Evolutionary conservation across 345 rosid genomes (phyloP).

Genomic region (Linum lewisii): DNA sequence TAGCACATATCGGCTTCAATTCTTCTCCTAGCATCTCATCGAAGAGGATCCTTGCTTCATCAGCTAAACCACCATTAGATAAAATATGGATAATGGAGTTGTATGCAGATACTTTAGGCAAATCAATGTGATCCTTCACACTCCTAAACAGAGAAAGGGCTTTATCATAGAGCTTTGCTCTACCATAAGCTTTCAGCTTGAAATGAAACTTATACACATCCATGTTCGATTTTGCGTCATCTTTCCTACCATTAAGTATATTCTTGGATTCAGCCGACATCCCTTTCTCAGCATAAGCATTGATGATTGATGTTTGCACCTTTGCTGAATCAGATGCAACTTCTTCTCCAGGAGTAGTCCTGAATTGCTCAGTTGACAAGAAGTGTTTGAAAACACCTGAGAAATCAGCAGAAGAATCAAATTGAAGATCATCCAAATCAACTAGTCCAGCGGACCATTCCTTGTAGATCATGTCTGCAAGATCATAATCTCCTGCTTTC

Average conservation of each 20-base stretch:
- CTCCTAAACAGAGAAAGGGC: too few relatives aligned
- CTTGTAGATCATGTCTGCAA: constrained; percentile 74
- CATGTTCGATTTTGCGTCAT: constrained; percentile 34
- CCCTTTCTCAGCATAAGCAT: constrained; percentile 71
- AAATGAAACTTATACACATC: constrained; percentile 68
- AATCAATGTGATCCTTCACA: too few relatives aligned
- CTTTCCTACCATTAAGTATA: constrained; percentile 47
- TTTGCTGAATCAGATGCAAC: constrained; percentile 36
- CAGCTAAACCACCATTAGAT: too few relatives aligned
- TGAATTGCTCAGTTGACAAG: constrained; percentile 69
- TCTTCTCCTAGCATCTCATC: constrained; percentile 61
- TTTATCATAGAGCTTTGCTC: constrained; percentile 57
- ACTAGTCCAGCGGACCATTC: too few relatives aligned
- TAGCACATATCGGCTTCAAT: constrained; percentile 49
- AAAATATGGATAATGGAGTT: too few relatives aligned
- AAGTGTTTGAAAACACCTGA: constrained; percentile 67
- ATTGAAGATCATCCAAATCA: too few relatives aligned
- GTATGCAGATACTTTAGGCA: too few relatives aligned
- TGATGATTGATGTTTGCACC: constrained; percentile 56
- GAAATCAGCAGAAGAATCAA: constrained; percentile 39
- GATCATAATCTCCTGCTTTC: constrained; percentile 55
- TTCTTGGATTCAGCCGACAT: constrained; percentile 78
- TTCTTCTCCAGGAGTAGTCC: constrained; percentile 28
- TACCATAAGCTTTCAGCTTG: constrained; percentile 94
- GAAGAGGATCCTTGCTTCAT: constrained; percentile 55